Conservation (phyloP, 75 land plant species). For the Chamaecyparis obtusa region DNA sequence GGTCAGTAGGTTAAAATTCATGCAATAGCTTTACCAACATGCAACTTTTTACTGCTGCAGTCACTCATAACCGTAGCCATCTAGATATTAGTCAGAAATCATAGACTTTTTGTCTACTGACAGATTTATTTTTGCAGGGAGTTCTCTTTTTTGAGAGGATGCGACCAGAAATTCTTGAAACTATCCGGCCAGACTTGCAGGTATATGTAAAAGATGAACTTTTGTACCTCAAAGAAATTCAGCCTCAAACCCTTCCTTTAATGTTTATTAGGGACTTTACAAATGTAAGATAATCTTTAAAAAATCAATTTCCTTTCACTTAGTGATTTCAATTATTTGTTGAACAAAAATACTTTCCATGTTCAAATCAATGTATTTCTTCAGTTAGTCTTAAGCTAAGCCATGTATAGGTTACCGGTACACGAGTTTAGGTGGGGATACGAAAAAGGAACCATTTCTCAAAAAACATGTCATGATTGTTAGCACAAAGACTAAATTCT, state of each 20-base stretch:
- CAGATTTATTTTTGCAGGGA: conserved; percentile 44
- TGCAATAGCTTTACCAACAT: neutral
- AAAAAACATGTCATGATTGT: neutral
- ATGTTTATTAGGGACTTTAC: neutral
- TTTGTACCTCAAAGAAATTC: neutral
- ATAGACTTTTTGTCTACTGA: neutral
- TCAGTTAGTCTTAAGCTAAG: neutral
- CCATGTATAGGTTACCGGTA: neutral
- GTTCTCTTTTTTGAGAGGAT: conserved; percentile 80
- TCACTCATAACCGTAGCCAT: neutral
- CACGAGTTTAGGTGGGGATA: neutral
- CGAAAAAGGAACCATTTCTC: neutral
- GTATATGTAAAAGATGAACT: conserved; percentile 30
- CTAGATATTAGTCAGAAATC: neutral
- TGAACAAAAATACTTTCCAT: neutral
- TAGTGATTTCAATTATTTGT: neutral
- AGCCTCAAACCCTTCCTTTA: neutral
- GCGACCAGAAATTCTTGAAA: conserved; percentile 72
- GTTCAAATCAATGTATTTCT: neutral
- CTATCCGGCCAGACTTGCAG: conserved; percentile 58
- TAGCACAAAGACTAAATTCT: neutral
- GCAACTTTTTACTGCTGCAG: neutral
- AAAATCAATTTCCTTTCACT: neutral
- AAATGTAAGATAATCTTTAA: neutral
- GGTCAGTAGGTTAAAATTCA: neutral